Percentiles rank a stretch among this genome's conserved stretches.
Evolutionary conservation across 108 stramenopile species (phyloP).

Genomic region (Bacterosira constricta): DNA sequence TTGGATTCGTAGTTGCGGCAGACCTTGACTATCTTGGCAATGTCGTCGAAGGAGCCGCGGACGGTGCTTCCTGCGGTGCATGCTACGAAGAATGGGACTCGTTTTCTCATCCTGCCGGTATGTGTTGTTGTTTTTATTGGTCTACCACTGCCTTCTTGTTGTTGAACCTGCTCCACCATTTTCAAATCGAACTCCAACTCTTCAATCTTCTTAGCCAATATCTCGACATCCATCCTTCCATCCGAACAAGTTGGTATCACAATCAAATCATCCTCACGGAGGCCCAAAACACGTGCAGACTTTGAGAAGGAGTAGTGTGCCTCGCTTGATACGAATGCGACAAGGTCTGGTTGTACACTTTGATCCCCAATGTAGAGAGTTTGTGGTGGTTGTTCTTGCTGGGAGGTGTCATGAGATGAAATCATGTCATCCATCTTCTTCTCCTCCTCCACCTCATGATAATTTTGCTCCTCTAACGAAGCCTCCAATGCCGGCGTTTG

Average conservation of each 20-base stretch:
- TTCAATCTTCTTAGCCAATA: slow-evolving; percentile 25
- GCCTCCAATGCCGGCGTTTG: not conserved
- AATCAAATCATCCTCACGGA: slow-evolving; percentile 46
- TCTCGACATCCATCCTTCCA: slow-evolving; percentile 45
- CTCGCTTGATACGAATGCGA: slow-evolving; percentile 60
- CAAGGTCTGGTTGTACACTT: slow-evolving; percentile 21
- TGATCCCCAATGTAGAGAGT: not conserved
- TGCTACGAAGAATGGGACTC: slow-evolving; percentile 60
- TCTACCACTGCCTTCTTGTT: not conserved
- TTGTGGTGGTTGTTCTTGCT: not conserved
- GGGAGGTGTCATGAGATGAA: not conserved
- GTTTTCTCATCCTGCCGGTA: not conserved
- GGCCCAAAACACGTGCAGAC: slow-evolving; percentile 45
- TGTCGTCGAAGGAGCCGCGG: slow-evolving; percentile 59
- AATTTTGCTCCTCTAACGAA: not conserved
- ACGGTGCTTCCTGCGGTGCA: slow-evolving; percentile 65
- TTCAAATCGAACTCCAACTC: slow-evolving; percentile 29
- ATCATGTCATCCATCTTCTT: slow-evolving; percentile 15
- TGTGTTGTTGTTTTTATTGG: not conserved
- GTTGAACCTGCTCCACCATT: not conserved
- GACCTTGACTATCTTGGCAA: slow-evolving; percentile 47
- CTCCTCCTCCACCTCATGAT: slow-evolving; percentile 30
- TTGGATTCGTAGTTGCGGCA: slow-evolving; percentile 43
- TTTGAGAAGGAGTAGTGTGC: slow-evolving; percentile 67
- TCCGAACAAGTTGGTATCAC: slow-evolving; percentile 39